Conservation (phyloP, 768 basidiomycete genomes). For the Mrakia hoshinonis region DNA sequence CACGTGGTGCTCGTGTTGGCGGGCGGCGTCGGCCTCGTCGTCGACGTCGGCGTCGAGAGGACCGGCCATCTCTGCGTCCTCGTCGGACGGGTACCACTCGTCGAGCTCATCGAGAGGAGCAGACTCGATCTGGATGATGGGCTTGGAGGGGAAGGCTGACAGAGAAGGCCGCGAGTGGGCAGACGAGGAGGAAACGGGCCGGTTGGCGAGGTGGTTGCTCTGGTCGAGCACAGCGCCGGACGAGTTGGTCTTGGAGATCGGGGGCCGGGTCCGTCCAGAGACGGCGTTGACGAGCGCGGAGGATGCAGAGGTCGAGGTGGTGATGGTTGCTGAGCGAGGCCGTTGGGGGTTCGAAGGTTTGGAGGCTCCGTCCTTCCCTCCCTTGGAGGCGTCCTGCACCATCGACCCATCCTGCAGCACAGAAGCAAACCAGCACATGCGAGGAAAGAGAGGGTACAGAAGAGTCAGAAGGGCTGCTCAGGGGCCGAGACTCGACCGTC, state of each 20-base stretch:
- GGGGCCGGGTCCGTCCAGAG: neutral
- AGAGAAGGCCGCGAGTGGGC: slow-evolving; percentile 1
- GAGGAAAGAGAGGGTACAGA: neutral
- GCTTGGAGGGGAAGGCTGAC: slow-evolving; percentile 3
- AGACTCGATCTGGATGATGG: slow-evolving; percentile 26
- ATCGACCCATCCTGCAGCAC: neutral
- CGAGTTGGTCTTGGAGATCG: slow-evolving; percentile 16
- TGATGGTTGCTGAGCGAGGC: slow-evolving; percentile 5
- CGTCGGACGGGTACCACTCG: slow-evolving; percentile 14
- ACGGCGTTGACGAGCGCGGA: slow-evolving; percentile 1
- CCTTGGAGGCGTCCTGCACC: neutral
- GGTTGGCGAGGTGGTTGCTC: neutral
- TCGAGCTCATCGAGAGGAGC: slow-evolving; percentile 20
- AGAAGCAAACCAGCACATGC: neutral
- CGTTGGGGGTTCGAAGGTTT: slow-evolving; percentile 2
- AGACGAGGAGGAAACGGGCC: neutral
- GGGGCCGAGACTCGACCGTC: neutral
- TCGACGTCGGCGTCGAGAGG: slow-evolving; percentile 27
- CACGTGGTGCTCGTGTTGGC: slow-evolving; percentile 1
- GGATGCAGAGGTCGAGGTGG: neutral
- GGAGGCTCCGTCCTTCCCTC: neutral
- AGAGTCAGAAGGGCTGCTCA: neutral
- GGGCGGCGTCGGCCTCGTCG: slow-evolving; percentile 25
- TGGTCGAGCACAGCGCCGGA: slow-evolving; percentile 5
- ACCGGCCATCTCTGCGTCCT: neutral